Percentiles rank a stretch among this genome's conserved stretches.
phyloP scores from a whole-genome alignment of 257 asterid genomes.

The Solanum pennellii region DNA sequence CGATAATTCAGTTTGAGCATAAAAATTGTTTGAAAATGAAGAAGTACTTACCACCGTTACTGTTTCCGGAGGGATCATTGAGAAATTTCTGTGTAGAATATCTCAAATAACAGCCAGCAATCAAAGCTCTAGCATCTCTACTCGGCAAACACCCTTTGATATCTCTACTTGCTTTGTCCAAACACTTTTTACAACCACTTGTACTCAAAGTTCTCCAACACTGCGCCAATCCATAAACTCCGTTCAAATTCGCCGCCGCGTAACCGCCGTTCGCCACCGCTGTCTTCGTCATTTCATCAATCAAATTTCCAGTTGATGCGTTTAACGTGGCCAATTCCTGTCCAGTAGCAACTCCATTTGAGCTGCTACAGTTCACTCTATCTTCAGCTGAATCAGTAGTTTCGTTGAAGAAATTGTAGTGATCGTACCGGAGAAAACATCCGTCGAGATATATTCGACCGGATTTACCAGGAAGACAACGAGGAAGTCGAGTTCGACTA shows the following conservation, averaged over 20 bases:
- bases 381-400: constrained; percentile 34
- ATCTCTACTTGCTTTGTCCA: constrained; percentile 52
- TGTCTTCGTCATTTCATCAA: constrained; percentile 28
- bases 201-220: constrained; percentile 65
- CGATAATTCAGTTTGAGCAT: background rate
- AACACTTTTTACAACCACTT: constrained; percentile 60
- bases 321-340: constrained; percentile 16
- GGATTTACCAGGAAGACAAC: constrained; percentile 48
- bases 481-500: constrained; percentile 63
- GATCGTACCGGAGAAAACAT: constrained; percentile 73
- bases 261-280: constrained; percentile 34
- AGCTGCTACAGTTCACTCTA: constrained; percentile 36
- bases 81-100: constrained; percentile 61
- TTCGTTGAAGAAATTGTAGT: constrained; percentile 39
- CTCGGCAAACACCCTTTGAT: constrained; percentile 47
- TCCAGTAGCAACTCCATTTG: constrained; percentile 9
- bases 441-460: constrained; percentile 80
- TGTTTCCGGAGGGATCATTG: constrained; percentile 17
- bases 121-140: constrained; percentile 72
- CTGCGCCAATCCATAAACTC: constrained; percentile 81
- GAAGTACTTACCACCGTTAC: constrained; percentile 31
- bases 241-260: constrained; percentile 36
- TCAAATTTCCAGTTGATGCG: constrained; percentile 24
- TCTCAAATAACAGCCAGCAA: constrained; percentile 76
- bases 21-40: background rate